phyloP scores from a whole-genome alignment of 129 eudicot species.

The Arctium minus region DNA sequence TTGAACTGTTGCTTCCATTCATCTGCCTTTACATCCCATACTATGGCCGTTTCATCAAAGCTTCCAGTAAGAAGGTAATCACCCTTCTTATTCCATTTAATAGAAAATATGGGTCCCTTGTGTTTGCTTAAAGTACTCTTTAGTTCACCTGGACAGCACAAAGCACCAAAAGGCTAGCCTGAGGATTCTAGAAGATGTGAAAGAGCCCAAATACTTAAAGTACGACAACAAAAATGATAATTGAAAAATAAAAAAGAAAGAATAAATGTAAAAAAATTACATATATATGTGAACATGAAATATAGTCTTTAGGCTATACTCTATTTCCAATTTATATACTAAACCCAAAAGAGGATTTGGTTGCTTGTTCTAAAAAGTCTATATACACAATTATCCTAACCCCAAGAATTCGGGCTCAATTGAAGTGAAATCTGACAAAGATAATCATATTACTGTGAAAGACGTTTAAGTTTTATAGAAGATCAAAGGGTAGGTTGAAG shows the following conservation, averaged over 20 bases:
- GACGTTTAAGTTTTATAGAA: neutral
- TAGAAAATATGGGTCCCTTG: slow-evolving; percentile 34
- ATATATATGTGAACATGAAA: neutral
- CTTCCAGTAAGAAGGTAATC: slow-evolving; percentile 60
- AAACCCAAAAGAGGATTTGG: neutral
- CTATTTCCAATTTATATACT: neutral
- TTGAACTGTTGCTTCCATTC: slow-evolving; percentile 41
- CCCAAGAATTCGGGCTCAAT: neutral
- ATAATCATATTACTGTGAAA: neutral
- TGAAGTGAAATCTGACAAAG: neutral
- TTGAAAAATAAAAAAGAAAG: neutral
- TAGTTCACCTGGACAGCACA: slow-evolving; percentile 38
- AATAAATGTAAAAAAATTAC: neutral
- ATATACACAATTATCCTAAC: neutral
- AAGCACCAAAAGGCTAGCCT: slow-evolving; percentile 7
- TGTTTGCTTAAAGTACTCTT: slow-evolving; percentile 43
- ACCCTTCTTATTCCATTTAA: slow-evolving; percentile 62
- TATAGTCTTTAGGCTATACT: neutral
- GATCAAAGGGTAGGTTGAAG: neutral
- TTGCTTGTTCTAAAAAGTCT: no score
- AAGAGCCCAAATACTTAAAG: neutral
- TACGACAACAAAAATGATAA: neutral
- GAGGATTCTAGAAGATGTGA: neutral
- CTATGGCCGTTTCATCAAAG: slow-evolving; percentile 43
- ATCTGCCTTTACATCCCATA: slow-evolving; percentile 45